Evolutionary conservation across 345 rosid genomes (phyloP).

Genomic region (Lepidium didymum): DNA sequence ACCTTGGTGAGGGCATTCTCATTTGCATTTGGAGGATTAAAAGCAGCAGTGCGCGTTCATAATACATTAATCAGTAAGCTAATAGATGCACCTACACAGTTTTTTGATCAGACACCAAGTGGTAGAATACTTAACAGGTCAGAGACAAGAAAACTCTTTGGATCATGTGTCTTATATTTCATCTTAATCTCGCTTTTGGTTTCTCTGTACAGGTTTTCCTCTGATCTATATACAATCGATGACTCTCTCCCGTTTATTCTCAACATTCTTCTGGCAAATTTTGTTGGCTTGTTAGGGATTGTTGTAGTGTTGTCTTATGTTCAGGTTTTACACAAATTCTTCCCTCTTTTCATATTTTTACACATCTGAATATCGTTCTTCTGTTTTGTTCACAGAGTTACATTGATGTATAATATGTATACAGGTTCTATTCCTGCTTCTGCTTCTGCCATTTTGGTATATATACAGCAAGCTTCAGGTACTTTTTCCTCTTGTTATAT

Average conservation of each 20-base stretch:
- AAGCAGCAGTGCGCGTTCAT: constrained; percentile 73
- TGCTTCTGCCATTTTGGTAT: constrained; percentile 83
- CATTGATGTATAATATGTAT: constrained; percentile 2
- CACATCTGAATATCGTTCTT: not conserved
- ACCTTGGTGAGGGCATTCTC: constrained; percentile 92
- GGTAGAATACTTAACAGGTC: constrained; percentile 97
- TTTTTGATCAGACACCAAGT: constrained; percentile 93
- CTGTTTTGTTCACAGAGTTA: not conserved
- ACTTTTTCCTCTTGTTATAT: constrained; percentile 12
- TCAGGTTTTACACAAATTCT: constrained; percentile 47
- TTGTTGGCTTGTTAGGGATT: constrained; percentile 83
- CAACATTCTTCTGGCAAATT: constrained; percentile 89
- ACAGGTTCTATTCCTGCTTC: constrained; percentile 74
- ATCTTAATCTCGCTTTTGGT: not conserved
- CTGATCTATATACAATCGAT: constrained; percentile 87
- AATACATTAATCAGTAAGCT: constrained; percentile 54
- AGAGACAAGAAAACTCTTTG: constrained; percentile 6
- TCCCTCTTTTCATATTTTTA: not conserved
- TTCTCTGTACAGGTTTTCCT: constrained; percentile 55
- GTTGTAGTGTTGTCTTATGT: constrained; percentile 76
- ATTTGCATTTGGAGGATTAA: constrained; percentile 87
- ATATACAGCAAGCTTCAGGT: constrained; percentile 91
- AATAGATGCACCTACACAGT: constrained; percentile 67
- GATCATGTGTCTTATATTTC: constrained; percentile 9
- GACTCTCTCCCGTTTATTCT: constrained; percentile 96